phyloP scores from a whole-genome alignment of 495 filamentous ascomycete species.

The Xylaria venustula region DNA sequence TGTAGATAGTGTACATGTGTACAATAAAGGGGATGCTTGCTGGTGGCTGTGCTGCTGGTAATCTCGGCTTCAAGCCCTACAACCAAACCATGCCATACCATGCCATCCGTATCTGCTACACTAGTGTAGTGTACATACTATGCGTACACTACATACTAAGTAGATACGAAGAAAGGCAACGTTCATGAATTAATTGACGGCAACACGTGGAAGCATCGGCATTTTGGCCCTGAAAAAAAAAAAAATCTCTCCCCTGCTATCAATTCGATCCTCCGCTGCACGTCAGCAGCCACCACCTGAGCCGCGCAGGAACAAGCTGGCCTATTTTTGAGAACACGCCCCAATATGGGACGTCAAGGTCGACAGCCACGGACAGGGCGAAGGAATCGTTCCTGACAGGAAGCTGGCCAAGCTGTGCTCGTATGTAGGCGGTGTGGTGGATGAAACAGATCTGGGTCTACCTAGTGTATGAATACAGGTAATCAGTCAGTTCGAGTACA shows the following conservation, averaged over 20 bases:
- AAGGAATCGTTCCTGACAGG: too few species aligned
- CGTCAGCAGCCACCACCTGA: conserved; percentile 4
- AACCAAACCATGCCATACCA: conserved; percentile 2
- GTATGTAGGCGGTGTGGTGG: too few species aligned
- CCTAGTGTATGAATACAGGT: too few species aligned
- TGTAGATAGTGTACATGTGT: not conserved
- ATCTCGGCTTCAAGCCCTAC: conserved; percentile 5
- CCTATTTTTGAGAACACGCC: not conserved
- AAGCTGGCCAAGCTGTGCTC: too few species aligned
- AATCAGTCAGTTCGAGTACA: too few species aligned
- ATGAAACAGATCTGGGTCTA: not conserved
- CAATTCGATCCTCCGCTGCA: not conserved
- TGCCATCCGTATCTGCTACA: too few species aligned
- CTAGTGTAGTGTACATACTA: too few species aligned
- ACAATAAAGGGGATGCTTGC: not conserved
- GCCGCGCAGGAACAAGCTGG: not conserved
- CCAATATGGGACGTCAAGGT: not conserved
- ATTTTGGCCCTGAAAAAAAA: not conserved
- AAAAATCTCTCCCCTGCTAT: not conserved
- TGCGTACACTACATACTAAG: not conserved
- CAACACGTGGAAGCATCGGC: not conserved
- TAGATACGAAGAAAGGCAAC: conserved; percentile 5
- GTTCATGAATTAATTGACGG: not conserved
- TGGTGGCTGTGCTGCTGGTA: conserved; percentile 9
- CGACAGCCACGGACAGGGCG: too few species aligned